phyloP scores from a whole-genome alignment of 306 rosid species.

The Elaeagnus macrophylla region DNA sequence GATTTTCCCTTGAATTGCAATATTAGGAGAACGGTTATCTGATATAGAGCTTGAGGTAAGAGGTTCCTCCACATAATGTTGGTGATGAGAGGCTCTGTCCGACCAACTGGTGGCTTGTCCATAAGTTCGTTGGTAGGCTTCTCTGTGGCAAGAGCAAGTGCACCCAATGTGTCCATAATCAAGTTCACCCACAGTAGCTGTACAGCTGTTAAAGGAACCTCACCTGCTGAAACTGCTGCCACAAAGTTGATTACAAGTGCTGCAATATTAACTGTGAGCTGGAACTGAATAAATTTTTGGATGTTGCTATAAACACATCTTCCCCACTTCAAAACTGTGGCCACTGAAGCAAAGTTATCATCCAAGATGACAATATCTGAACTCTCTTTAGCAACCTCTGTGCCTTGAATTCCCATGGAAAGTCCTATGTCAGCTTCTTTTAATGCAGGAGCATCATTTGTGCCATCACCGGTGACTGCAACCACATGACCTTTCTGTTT shows the following conservation, averaged over 20 bases:
- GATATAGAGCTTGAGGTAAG: constrained; percentile 24
- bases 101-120: constrained; percentile 25
- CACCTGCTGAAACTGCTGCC: constrained; percentile 22
- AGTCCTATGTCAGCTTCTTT: constrained; percentile 34
- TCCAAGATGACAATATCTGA: constrained; percentile 29
- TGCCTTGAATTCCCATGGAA: constrained; percentile 37
- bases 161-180: constrained; percentile 31
- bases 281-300: constrained; percentile 37
- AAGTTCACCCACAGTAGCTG: constrained; percentile 31
- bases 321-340: constrained; percentile 29
- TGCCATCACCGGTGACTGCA: constrained; percentile 29
- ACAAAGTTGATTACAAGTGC: constrained; percentile 30
- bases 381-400: constrained; percentile 26
- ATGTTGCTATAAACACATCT: constrained; percentile 33
- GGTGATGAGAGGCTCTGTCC: constrained; percentile 28
- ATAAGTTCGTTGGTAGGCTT: constrained; percentile 22
- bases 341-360: constrained; percentile 29
- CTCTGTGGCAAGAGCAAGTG: constrained; percentile 33
- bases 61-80: constrained; percentile 40
- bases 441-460: constrained; percentile 26
- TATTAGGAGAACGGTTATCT: constrained; percentile 16
- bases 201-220: constrained; percentile 27
- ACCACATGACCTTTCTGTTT: constrained; percentile 34
- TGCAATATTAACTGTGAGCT: constrained; percentile 24
- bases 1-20: constrained; percentile 21